Conservation (phyloP, 495 filamentous ascomycete species). For the Xylaria bambusicola region DNA sequence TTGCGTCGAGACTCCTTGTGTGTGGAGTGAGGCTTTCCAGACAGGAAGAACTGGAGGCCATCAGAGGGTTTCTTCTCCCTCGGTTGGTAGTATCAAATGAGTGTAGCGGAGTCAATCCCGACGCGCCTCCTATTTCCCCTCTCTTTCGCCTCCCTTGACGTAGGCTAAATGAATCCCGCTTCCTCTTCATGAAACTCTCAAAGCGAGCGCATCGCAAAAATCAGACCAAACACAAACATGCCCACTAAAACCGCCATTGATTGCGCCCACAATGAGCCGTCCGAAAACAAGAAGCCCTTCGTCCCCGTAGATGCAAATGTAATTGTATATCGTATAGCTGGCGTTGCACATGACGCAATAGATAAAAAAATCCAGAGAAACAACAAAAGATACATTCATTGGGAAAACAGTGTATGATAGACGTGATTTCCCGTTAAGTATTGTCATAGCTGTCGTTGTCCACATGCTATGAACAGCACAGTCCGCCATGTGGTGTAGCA, state of each 20-base stretch:
- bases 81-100: constrained; percentile 9
- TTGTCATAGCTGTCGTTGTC: constrained; percentile 10
- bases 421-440: constrained; percentile 1
- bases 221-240: constrained; percentile 1
- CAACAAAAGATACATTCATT: background rate
- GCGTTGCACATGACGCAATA: background rate
- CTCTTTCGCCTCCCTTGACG: background rate
- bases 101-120: constrained; percentile 6
- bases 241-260: background rate
- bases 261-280: constrained; percentile 5
- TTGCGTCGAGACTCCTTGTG: constrained; percentile 1
- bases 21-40: constrained; percentile 16
- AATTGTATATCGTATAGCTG: constrained; percentile 18
- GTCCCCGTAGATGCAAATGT: constrained; percentile 18
- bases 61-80: background rate
- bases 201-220: background rate
- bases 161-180: background rate
- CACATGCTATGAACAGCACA: background rate
- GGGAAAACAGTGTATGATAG: background rate
- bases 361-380: background rate
- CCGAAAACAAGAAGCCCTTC: constrained; percentile 2
- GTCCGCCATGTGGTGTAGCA: background rate
- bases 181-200: background rate
- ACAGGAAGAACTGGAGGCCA: constrained; percentile 13
- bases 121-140: background rate